A percentile compares a stretch with the other conserved stretches of the same genome.
phyloP scores from a whole-genome alignment of 441 rosid species.

The Sinapis alba region DNA sequence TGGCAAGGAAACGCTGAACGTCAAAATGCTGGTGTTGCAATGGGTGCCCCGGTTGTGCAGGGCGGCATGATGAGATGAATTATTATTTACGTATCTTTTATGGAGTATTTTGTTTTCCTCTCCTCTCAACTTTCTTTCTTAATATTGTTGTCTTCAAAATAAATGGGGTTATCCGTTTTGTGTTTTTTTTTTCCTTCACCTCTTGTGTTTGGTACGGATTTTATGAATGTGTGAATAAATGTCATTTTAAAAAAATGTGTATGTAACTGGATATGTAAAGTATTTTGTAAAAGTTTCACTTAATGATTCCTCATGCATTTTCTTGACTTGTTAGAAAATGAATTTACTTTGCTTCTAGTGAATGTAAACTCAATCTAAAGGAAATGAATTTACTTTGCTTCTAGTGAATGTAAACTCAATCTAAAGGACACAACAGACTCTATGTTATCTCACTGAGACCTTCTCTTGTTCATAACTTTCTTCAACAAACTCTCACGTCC shows the following conservation, averaged over 20 bases:
- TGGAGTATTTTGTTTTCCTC: background rate
- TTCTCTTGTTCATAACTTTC: conserved; percentile 45
- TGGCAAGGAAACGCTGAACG: conserved; percentile 26
- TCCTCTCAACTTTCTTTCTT: background rate
- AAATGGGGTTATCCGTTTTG: background rate
- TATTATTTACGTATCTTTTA: background rate
- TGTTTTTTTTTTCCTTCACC: background rate
- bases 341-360: background rate
- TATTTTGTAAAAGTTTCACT: no score
- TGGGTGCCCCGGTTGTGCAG: conserved; percentile 21
- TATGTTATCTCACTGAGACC: conserved; percentile 17
- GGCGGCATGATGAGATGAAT: conserved; percentile 25
- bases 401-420: conserved; percentile 1
- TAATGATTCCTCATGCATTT: background rate
- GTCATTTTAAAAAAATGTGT: no score
- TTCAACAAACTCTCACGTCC: conserved; percentile 65
- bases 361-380: no score
- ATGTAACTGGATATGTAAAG: no score
- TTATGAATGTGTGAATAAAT: background rate
- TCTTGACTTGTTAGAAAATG: no score
- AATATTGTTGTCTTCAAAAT: background rate
- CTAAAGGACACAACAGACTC: background rate
- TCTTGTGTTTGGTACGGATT: background rate
- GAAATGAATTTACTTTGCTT: no score
- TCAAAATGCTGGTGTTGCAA: background rate